A percentile compares a stretch with the other conserved stretches of the same genome.
These are phyloP conservation scores for Hanseniaspora singularis DNA, from an alignment of 805 yeast species.

Conservation along the genomic window DNA sequence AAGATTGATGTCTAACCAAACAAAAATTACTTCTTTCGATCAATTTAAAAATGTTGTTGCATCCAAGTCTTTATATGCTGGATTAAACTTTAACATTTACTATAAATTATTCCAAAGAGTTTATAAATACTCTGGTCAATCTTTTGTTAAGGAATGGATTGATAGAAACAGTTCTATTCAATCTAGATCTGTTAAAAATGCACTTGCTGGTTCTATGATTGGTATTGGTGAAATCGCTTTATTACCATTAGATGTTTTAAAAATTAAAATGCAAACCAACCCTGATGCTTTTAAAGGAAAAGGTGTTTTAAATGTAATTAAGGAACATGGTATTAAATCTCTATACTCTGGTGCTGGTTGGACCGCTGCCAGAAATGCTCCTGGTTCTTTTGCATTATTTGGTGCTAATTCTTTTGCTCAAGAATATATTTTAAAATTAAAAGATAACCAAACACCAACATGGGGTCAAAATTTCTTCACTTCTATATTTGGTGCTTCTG, in stretches of 20 bases:
- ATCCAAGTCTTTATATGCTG: constrained; percentile 86
- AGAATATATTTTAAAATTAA: constrained; percentile 78
- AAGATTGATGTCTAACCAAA: constrained; percentile 77
- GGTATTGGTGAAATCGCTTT: constrained; percentile 97
- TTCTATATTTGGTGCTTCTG: constrained; percentile 91
- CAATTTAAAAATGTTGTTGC: constrained; percentile 81
- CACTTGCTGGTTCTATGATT: constrained; percentile 92
- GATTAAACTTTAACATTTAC: constrained; percentile 95
- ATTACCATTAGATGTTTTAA: constrained; percentile 88
- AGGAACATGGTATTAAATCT: constrained; percentile 78
- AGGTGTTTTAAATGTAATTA: constrained; percentile 74
- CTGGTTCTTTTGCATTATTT: constrained; percentile 93
- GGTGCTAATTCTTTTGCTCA: constrained; percentile 99
- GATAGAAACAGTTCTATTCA: constrained; percentile 68
- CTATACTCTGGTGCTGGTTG: constrained; percentile 98
- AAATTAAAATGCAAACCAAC: constrained; percentile 97
- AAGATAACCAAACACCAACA: constrained; percentile 81
- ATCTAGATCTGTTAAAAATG: constrained; percentile 90
- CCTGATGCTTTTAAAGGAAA: constrained; percentile 99
- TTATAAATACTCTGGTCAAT: constrained; percentile 98
- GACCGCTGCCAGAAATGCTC: constrained; percentile 99
- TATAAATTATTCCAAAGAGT: constrained; percentile 95
- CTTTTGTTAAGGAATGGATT: constrained; percentile 89
- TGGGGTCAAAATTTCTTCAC: constrained; percentile 93
- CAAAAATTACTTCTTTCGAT: constrained; percentile 47